phyloP scores from a whole-genome alignment of 345 rosid genomes.

The Cardamine occulta region DNA sequence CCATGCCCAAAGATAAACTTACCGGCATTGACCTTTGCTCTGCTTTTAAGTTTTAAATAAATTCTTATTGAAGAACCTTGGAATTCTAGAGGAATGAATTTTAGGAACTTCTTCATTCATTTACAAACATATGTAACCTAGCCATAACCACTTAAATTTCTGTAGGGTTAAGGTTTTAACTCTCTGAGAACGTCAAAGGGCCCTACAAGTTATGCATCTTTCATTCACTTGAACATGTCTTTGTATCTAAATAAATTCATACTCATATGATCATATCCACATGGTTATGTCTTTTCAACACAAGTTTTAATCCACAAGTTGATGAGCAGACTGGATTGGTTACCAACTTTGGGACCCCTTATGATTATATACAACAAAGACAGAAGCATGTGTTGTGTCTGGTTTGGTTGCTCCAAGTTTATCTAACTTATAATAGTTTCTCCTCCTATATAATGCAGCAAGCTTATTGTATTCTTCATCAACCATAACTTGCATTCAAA shows the following conservation, averaged over 20 bases:
- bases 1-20: too few relatives aligned
- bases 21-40: too few relatives aligned
- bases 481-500: too few relatives aligned
- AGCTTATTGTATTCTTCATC: too few relatives aligned
- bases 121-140: too few relatives aligned
- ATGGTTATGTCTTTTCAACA: constrained; percentile 7
- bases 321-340: not conserved
- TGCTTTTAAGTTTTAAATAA: too few relatives aligned
- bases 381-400: not conserved
- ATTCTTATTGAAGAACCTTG: too few relatives aligned
- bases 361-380: not conserved
- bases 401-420: not conserved
- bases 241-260: not conserved
- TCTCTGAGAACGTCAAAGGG: not conserved
- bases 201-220: constrained; percentile 4
- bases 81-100: too few relatives aligned
- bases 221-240: not conserved
- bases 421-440: not conserved
- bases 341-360: not conserved
- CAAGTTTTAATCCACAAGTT: not conserved
- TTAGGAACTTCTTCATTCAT: too few relatives aligned
- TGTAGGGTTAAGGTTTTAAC: too few relatives aligned
- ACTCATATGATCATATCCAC: not conserved
- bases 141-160: too few relatives aligned
- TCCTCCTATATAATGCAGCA: too few relatives aligned